Evolutionary conservation across 2,329 filamentous ascomycete genomes (phyloP).

Genomic region (Lachnellula hyalina): DNA sequence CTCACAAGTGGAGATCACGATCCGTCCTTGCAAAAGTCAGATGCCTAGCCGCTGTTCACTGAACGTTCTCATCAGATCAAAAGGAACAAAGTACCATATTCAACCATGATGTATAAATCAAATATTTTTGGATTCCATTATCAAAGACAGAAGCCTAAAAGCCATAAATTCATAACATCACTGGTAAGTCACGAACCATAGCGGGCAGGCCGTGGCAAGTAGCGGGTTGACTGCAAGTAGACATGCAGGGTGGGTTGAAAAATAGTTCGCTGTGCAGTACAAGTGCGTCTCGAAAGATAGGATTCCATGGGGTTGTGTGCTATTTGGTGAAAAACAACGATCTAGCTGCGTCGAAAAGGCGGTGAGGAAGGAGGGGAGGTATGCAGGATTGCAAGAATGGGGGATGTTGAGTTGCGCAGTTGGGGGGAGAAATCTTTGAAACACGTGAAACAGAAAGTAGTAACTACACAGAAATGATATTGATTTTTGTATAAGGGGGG

Average conservation of each 20-base stretch:
- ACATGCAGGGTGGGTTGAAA: background rate
- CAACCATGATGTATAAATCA: background rate
- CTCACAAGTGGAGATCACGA: background rate
- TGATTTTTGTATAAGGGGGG: background rate
- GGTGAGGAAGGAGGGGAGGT: background rate
- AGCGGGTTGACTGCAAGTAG: background rate
- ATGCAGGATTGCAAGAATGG: background rate
- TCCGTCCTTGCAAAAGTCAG: background rate
- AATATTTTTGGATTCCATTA: background rate
- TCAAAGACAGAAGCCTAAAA: background rate
- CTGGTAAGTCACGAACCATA: background rate
- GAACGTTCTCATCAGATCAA: background rate
- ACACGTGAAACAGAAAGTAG: background rate
- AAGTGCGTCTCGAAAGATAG: background rate
- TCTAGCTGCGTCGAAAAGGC: background rate
- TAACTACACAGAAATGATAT: background rate
- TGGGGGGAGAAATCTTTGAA: background rate
- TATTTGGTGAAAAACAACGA: background rate
- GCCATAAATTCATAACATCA: background rate
- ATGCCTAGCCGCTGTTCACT: background rate
- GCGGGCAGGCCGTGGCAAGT: background rate
- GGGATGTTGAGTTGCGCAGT: background rate
- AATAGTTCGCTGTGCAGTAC: background rate
- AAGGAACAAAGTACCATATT: background rate
- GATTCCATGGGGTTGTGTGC: background rate